Percentiles rank a stretch among this genome's conserved stretches.
phyloP scores from a whole-genome alignment of 768 basidiomycete genomes.

The Neoboletus brunneissimus region DNA sequence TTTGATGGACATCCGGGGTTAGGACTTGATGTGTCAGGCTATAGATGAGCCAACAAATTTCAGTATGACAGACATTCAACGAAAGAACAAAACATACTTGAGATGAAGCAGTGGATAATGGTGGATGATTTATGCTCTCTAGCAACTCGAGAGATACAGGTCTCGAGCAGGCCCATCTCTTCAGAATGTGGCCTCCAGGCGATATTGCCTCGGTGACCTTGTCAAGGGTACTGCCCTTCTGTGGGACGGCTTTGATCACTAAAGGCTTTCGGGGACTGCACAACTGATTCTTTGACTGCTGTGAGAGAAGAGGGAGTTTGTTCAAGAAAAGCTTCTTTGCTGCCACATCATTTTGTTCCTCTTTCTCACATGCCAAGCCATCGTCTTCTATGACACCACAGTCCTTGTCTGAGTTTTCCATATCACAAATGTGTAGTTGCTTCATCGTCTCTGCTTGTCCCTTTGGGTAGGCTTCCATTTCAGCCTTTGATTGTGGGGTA shows the following conservation, averaged over 20 bases:
- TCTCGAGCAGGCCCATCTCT: conserved; percentile 69
- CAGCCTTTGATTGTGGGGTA: conserved; percentile 35
- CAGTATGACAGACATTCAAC: background rate
- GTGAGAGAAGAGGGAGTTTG: too few species aligned
- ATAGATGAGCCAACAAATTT: background rate
- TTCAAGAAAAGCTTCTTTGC: too few species aligned
- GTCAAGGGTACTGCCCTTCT: conserved; percentile 44
- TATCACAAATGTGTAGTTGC: conserved; percentile 54
- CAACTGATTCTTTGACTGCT: conserved; percentile 25
- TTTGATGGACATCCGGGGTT: conserved; percentile 8
- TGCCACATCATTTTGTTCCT: conserved; percentile 35
- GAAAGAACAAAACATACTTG: conserved; percentile 9
- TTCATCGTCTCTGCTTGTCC: conserved; percentile 66
- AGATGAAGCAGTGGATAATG: conserved; percentile 39
- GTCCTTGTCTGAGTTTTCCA: conserved; percentile 44
- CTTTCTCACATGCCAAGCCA: conserved; percentile 54
- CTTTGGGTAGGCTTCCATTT: conserved; percentile 37
- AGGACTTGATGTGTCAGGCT: conserved; percentile 12
- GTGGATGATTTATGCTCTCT: conserved; percentile 45
- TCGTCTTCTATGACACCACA: conserved; percentile 40
- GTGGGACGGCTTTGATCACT: conserved; percentile 24
- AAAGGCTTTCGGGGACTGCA: conserved; percentile 30
- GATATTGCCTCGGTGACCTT: conserved; percentile 69
- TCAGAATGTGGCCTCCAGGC: conserved; percentile 67
- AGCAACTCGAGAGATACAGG: conserved; percentile 67